These are phyloP conservation scores for Cryptococcus sp. DNA, from an alignment of 1,284 basidiomycete species.

Conservation along the genomic window DNA sequence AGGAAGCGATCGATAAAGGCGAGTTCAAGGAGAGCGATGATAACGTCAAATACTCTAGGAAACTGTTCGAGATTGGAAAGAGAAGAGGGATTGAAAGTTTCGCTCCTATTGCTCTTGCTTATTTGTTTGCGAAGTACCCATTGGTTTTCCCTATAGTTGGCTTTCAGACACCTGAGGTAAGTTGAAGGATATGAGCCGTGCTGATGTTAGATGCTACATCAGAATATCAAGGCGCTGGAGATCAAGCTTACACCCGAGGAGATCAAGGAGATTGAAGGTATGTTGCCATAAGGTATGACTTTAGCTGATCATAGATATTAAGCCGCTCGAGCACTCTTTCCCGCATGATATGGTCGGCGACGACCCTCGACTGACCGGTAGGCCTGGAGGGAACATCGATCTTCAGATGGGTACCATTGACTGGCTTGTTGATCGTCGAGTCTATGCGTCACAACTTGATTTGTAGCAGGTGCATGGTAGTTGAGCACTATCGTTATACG, in stretches of 20 bases:
- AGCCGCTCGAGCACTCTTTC: slow-evolving; percentile 4
- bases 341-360: slow-evolving; percentile 17
- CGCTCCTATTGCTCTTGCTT: slow-evolving; percentile 6
- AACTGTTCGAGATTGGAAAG: neutral
- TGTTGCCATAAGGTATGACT: neutral
- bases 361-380: slow-evolving; percentile 7
- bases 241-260: slow-evolving; percentile 26
- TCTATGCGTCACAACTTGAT: neutral
- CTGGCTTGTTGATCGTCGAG: neutral
- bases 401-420: slow-evolving; percentile 1
- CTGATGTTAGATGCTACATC: slow-evolving; percentile 24
- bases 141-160: slow-evolving; percentile 25
- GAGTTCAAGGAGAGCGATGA: slow-evolving; percentile 1
- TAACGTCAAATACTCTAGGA: neutral
- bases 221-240: slow-evolving; percentile 29
- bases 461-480: neutral
- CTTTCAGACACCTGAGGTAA: slow-evolving; percentile 27
- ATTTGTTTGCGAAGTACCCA: slow-evolving; percentile 10
- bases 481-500: neutral
- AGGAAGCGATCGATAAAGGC: neutral
- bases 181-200: slow-evolving; percentile 17
- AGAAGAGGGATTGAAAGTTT: neutral
- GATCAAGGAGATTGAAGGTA: slow-evolving; percentile 22
- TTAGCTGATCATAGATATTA: neutral
- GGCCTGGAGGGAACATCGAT: neutral